Percentiles rank a stretch among this genome's conserved stretches.
These are phyloP conservation scores for Pseudocercospora cruenta DNA, from an alignment of 2,329 filamentous ascomycete genomes.

Conservation along the genomic window DNA sequence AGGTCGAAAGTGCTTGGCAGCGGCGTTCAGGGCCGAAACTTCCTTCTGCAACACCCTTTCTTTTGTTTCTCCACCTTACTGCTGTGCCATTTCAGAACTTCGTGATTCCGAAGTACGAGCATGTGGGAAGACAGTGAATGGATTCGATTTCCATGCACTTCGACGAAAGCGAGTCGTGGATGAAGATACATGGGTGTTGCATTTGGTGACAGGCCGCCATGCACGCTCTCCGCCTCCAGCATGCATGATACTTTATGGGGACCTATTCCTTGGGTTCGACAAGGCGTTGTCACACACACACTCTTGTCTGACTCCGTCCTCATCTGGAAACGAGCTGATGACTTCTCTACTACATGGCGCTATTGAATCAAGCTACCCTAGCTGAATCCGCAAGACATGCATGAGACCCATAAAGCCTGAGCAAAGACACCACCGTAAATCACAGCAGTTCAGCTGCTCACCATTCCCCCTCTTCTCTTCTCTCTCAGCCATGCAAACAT, in stretches of 20 bases:
- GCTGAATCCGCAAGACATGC: conserved; percentile 4
- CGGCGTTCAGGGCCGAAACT: neutral
- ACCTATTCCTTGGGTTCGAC: conserved; percentile 1
- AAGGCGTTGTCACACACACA: neutral
- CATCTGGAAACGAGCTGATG: conserved; percentile 1
- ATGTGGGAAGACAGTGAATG: neutral
- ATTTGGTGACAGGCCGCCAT: neutral
- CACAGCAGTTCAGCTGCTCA: neutral
- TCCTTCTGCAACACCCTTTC: neutral
- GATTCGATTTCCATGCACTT: neutral
- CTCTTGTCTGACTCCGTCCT: neutral
- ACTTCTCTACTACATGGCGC: neutral
- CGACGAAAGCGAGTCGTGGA: neutral
- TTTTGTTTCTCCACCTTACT: neutral
- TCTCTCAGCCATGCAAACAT: neutral
- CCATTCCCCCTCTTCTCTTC: neutral
- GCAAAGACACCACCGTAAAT: neutral
- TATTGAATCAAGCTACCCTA: conserved; percentile 8
- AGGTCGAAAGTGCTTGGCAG: neutral
- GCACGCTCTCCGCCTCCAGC: neutral
- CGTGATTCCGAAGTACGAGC: neutral
- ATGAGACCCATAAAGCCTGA: neutral
- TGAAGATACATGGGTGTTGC: neutral
- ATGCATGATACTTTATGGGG: neutral
- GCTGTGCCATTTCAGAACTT: neutral